Evolutionary conservation across 2,329 filamentous ascomycete species (phyloP), one percentile per base, ranked within the genome.

Genomic region (Aspergillus fischeri): DNA sequence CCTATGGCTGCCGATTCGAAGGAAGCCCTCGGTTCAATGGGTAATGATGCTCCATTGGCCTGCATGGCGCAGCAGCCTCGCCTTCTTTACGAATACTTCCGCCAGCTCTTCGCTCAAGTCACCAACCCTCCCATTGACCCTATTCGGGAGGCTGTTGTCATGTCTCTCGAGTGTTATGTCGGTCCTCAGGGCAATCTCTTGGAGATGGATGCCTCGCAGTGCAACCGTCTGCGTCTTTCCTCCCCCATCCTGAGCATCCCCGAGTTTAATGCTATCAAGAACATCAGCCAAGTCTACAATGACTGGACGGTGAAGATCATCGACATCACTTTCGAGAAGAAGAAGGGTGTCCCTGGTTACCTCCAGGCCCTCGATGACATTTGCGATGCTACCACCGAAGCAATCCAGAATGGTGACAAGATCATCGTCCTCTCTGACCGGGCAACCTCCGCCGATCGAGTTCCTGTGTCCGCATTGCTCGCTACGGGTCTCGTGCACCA

Each of bases 1-100:
- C 93, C 93, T 9, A 97, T 97, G 93, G 93, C 92, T 57, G 92
- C 92, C 25, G 93, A 97, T 70, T 96, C 95, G 59, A 97, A 97
- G 79, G 93, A 97, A 76, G 93, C 93, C 47, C 83, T 97, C 54
- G 93, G 93, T 44, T 97, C 93, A 58, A 97, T 97, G 93, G 93
- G 93, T 67, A 97, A 97, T 72, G 93, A 97, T 80, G 91, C 90
- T 48, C 93, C 93, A 47, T 81, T 97, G 62, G 93, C 93, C 53
- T 96, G 92, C 75, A 81, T 97, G 72, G 90, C 93, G n/a, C 85
- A 90, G 63, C 90, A 92, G 61, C 92, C 93, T 65, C 90, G 92
- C 65, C 81, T 96, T 54, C 84, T 97, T 21, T 96, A 90, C 75
- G 93, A 97, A 75, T 97, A 97, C 79, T 97, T 97, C 87, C 87